phyloP scores from a whole-genome alignment of 78 protist species.

The Monocercomonoides exilis region DNA sequence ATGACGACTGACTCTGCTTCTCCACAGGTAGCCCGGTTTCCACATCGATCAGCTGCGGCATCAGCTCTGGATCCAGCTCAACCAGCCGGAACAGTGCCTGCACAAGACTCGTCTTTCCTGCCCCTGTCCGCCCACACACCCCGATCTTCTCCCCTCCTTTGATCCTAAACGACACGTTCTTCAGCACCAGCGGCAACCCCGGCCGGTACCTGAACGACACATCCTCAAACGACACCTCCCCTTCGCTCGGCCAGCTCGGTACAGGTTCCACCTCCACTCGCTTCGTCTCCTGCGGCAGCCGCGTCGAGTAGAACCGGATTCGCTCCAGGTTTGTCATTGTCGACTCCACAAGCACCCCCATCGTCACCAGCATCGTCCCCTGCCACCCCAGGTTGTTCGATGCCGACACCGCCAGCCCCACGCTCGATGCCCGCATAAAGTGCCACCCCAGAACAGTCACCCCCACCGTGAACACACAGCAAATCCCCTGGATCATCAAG shows the following conservation, averaged over 20 bases:
- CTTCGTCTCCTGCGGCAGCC: neutral
- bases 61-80: conserved; percentile 37
- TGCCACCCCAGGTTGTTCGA: no score
- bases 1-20: no score
- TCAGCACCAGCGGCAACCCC: conserved; percentile 28
- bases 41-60: no score
- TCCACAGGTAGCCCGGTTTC: no score
- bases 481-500: neutral
- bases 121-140: conserved; percentile 89
- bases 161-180: neutral
- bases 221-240: neutral
- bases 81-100: conserved; percentile 66
- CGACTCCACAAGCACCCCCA: neutral
- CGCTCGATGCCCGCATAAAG: neutral
- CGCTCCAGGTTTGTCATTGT: conserved; percentile 18
- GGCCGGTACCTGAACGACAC: conserved; percentile 45
- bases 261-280: neutral
- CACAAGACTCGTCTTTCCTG: conserved; percentile 65
- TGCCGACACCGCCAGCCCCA: neutral
- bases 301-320: neutral
- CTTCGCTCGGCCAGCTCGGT: conserved; percentile 34
- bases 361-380: neutral
- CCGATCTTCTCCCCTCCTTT: conserved; percentile 64
- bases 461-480: neutral
- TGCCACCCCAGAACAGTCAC: neutral